Conservation (phyloP, 208 protist species). For the Wallacemonas sp. region DNA sequence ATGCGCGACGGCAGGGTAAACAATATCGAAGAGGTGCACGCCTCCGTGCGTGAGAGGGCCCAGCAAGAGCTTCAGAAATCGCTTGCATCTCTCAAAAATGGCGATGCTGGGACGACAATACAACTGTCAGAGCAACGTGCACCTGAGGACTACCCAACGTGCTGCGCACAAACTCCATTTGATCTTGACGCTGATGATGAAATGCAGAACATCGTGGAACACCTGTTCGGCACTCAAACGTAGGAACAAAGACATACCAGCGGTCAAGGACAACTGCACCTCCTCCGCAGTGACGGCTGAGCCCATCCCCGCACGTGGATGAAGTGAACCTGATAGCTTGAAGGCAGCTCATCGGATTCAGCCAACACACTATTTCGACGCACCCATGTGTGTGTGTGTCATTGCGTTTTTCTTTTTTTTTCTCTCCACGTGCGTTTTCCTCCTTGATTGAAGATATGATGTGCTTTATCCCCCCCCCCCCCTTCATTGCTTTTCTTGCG, state of each 20-base stretch:
- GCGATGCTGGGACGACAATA: background rate
- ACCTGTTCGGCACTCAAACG: slow-evolving; percentile 43
- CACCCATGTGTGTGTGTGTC: too few relatives aligned
- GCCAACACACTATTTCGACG: too few relatives aligned
- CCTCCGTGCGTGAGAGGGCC: slow-evolving; percentile 41
- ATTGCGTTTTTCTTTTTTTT: slow-evolving; percentile 2
- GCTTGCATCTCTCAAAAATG: background rate
- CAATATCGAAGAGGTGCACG: slow-evolving; percentile 52
- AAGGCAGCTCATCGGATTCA: too few relatives aligned
- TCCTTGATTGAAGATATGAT: too few relatives aligned
- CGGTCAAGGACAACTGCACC: too few relatives aligned
- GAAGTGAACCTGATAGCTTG: too few relatives aligned
- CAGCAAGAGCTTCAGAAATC: slow-evolving; percentile 30
- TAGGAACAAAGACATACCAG: too few relatives aligned
- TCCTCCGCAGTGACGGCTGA: too few relatives aligned
- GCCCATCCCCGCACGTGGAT: too few relatives aligned
- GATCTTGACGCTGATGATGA: slow-evolving; percentile 59
- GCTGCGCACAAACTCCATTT: slow-evolving; percentile 50
- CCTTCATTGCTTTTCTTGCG: too few relatives aligned
- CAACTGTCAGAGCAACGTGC: slow-evolving; percentile 20
- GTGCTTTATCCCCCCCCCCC: too few relatives aligned
- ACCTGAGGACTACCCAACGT: slow-evolving; percentile 63
- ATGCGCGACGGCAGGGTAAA: slow-evolving; percentile 95
- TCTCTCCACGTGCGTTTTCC: background rate
- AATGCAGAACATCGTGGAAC: slow-evolving; percentile 61